These are phyloP conservation scores for Pittosporum tobira DNA, from an alignment of 129 eudicot genomes.

Conservation along the genomic window DNA sequence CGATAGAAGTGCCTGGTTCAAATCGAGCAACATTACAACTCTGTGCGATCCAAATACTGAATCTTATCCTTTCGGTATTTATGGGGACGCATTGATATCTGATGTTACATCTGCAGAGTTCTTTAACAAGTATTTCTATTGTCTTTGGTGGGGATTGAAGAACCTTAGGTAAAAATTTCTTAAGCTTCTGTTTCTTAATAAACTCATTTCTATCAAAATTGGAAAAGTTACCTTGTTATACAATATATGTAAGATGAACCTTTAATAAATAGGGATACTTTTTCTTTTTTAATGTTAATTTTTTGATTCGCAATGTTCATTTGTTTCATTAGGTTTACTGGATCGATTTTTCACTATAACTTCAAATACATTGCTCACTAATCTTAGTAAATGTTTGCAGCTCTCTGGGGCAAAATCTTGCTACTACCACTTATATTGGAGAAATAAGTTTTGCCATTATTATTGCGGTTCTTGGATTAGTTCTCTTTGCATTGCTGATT, in stretches of 20 bases:
- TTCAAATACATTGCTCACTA: not conserved
- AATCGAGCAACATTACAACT: slow-evolving; percentile 49
- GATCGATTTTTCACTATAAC: no score
- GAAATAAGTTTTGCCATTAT: slow-evolving; percentile 67
- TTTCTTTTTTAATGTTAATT: no score
- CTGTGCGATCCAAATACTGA: slow-evolving; percentile 43
- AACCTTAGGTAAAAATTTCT: slow-evolving; percentile 49
- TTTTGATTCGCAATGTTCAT: no score
- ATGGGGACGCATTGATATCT: slow-evolving; percentile 63
- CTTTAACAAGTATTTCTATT: slow-evolving; percentile 76
- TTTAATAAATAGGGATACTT: no score
- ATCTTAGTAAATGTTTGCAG: slow-evolving; percentile 26
- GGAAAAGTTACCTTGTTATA: no score
- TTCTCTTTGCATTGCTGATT: slow-evolving; percentile 84
- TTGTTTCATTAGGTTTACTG: no score
- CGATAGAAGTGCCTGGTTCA: slow-evolving; percentile 45
- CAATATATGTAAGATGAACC: no score
- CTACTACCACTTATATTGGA: slow-evolving; percentile 59
- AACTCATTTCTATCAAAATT: no score
- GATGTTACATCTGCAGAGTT: slow-evolving; percentile 54
- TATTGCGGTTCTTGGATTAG: slow-evolving; percentile 62
- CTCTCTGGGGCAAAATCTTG: slow-evolving; percentile 68
- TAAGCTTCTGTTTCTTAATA: no score
- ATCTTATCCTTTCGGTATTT: slow-evolving; percentile 72
- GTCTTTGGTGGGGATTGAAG: slow-evolving; percentile 91